Evolutionary conservation across 78 protist species (phyloP).

Genomic region (Planoprotostelium fungivorum): DNA sequence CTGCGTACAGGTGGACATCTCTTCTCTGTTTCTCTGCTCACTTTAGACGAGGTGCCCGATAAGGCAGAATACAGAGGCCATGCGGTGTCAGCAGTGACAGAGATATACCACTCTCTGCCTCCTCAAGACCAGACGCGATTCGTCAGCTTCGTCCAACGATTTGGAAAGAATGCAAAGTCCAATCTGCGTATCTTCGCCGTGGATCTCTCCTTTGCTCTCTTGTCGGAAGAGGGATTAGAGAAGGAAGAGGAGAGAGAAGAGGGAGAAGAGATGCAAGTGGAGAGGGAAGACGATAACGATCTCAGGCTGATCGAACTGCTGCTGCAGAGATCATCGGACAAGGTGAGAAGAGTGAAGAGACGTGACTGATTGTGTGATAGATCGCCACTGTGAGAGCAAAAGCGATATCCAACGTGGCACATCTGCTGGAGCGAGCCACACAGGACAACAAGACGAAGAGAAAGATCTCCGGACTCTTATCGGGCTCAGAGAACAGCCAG

Average conservation of each 20-base stretch:
- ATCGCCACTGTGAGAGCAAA: slow-evolving; percentile 39
- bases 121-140: background rate
- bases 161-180: slow-evolving; percentile 12
- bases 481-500: background rate
- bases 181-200: slow-evolving; percentile 29
- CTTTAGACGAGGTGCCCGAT: slow-evolving; percentile 17
- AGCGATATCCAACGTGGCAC: slow-evolving; percentile 30
- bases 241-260: background rate
- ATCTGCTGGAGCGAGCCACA: background rate
- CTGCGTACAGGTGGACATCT: slow-evolving; percentile 3
- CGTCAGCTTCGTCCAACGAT: slow-evolving; percentile 12
- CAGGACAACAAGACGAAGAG: background rate
- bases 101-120: background rate
- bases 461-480: slow-evolving; percentile 3
- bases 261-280: background rate
- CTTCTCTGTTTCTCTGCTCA: background rate
- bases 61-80: slow-evolving; percentile 26
- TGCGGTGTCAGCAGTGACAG: slow-evolving; percentile 3
- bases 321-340: slow-evolving; percentile 49
- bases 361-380: background rate
- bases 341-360: background rate
- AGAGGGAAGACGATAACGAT: background rate
- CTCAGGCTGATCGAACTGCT: slow-evolving; percentile 25
- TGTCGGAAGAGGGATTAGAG: background rate
- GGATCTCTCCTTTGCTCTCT: slow-evolving; percentile 29